phyloP scores from a whole-genome alignment of 352 stramenopile genomes.

The Pythium myriotylum region DNA sequence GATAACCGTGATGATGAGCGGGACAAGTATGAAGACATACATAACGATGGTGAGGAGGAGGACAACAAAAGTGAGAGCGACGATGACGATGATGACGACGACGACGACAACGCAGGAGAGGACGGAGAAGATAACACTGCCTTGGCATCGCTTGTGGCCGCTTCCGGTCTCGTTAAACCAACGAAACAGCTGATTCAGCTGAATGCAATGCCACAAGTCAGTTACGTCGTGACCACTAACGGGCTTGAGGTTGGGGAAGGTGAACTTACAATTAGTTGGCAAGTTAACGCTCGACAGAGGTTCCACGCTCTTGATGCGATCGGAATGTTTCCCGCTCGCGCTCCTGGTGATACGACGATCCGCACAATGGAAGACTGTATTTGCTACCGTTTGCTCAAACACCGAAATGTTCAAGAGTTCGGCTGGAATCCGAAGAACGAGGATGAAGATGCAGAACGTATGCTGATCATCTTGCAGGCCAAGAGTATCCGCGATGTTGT shows the following conservation, averaged over 20 bases:
- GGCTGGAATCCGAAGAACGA: conserved; percentile 45
- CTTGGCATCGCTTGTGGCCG: conserved; percentile 29
- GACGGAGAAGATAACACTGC: conserved; percentile 9
- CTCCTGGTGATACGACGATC: conserved; percentile 29
- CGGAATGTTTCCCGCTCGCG: conserved; percentile 54
- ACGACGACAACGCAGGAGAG: conserved; percentile 17
- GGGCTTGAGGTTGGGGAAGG: conserved; percentile 50
- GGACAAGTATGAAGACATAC: neutral
- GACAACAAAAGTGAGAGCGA: conserved; percentile 25
- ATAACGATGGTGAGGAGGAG: conserved; percentile 7
- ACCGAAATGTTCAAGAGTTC: conserved; percentile 37
- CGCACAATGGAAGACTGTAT: conserved; percentile 62
- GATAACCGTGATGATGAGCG: neutral
- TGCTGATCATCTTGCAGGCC: conserved; percentile 44
- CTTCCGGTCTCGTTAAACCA: conserved; percentile 29
- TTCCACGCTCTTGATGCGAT: conserved; percentile 64
- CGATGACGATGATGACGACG: conserved; percentile 22
- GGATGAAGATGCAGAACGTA: conserved; percentile 39
- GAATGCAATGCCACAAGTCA: conserved; percentile 48
- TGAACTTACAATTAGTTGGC: conserved; percentile 60
- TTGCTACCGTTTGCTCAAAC: conserved; percentile 57
- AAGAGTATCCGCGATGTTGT: conserved; percentile 36
- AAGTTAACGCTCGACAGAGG: conserved; percentile 50
- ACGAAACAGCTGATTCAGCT: conserved; percentile 49
- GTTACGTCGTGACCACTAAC: conserved; percentile 55